phyloP scores from a whole-genome alignment of 73 alveolate species.

The Tetrahymena elliotti region DNA sequence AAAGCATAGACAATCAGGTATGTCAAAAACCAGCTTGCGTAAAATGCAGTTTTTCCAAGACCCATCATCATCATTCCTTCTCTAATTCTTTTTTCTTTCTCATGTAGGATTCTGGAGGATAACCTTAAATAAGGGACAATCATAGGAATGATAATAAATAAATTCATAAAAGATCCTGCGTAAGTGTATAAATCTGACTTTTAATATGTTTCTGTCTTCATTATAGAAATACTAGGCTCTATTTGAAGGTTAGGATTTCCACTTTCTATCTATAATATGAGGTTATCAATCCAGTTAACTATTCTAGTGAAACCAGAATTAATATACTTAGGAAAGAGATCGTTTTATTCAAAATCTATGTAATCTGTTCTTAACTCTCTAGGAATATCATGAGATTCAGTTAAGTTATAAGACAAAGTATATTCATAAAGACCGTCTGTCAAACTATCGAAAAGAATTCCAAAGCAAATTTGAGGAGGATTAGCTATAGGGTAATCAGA shows the following conservation, averaged over 20 bases:
- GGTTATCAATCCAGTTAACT: conserved; percentile 15
- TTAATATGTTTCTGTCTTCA: conserved; percentile 8
- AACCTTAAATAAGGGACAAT: conserved; percentile 26
- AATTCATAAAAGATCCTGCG: conserved; percentile 13
- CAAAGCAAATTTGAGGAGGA: background rate
- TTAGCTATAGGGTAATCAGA: background rate
- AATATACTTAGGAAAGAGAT: background rate
- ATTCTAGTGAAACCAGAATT: conserved; percentile 17
- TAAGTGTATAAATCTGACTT: conserved; percentile 2
- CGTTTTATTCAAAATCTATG: background rate
- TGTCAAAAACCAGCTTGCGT: conserved; percentile 80
- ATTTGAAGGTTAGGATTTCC: background rate
- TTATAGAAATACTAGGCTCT: background rate
- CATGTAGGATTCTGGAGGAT: conserved; percentile 45
- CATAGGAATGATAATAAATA: conserved; percentile 15
- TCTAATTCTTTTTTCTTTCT: conserved; percentile 87
- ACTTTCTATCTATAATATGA: conserved; percentile 3
- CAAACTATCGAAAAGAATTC: background rate
- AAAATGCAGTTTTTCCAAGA: conserved; percentile 74
- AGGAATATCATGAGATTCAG: background rate
- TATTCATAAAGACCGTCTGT: background rate
- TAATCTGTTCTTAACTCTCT: background rate
- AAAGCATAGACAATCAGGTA: conserved; percentile 65
- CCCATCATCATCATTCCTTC: conserved; percentile 99
- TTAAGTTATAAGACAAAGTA: background rate